These are phyloP conservation scores for Cyclostephanos tholiformis DNA, from an alignment of 108 stramenopile genomes.

Conservation along the genomic window DNA sequence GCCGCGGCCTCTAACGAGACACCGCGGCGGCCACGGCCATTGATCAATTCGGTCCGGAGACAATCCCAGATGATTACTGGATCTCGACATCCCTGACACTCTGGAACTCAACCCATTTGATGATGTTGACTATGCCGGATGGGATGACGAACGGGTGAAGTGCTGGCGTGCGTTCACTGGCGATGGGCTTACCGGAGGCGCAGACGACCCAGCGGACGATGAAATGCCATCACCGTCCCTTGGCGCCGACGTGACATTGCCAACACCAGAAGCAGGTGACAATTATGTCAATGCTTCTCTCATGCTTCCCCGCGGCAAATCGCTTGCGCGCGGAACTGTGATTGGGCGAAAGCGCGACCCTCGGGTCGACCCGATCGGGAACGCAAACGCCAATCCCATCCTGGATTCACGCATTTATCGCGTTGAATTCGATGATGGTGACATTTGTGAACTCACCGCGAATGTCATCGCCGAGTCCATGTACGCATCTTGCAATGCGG, in stretches of 20 bases:
- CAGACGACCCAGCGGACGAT: not conserved
- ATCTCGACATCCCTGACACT: not conserved
- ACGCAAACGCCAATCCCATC: constrained; percentile 17
- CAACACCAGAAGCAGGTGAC: too few relatives aligned
- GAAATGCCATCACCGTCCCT: not conserved
- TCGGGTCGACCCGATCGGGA: not conserved
- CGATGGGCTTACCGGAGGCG: constrained; percentile 1
- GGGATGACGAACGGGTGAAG: too few relatives aligned
- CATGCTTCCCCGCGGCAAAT: not conserved
- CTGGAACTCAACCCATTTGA: too few relatives aligned
- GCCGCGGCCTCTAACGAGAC: too few relatives aligned
- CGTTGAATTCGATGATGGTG: constrained; percentile 29
- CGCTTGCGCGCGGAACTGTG: not conserved
- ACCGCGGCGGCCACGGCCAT: too few relatives aligned
- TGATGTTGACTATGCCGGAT: too few relatives aligned
- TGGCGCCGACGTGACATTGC: too few relatives aligned
- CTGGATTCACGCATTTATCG: constrained; percentile 22
- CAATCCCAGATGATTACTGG: not conserved
- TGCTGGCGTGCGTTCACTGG: too few relatives aligned
- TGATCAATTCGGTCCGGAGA: not conserved
- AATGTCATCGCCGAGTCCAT: constrained; percentile 32
- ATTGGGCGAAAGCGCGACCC: not conserved
- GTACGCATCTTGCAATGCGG: not conserved
- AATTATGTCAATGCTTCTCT: not conserved
- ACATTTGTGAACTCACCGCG: constrained; percentile 5